A percentile compares a stretch with the other conserved stretches of the same genome.
Conservation (phyloP, 305 asterid species). For the Monarda citriodora region DNA sequence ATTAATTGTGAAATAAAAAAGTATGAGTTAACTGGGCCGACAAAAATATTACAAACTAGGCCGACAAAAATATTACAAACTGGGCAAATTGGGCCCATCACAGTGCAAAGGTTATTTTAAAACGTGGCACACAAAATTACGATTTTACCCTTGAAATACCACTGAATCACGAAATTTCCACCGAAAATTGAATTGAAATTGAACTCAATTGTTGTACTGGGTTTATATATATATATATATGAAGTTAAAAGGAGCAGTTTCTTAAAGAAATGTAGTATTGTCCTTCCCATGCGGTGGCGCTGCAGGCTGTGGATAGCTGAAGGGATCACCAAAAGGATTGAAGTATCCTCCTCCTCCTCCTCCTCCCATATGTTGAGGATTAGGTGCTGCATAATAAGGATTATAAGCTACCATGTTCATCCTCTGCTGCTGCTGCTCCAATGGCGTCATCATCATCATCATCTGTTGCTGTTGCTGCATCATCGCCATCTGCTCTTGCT, state of each 20-base stretch:
- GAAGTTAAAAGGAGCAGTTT: background rate
- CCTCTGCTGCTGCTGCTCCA: constrained; percentile 17
- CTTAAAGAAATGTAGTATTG: constrained; percentile 35
- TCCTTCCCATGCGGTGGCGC: constrained; percentile 33
- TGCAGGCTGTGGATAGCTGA: constrained; percentile 31
- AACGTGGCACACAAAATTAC: no score
- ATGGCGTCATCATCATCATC: constrained; percentile 21
- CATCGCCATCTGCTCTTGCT: constrained; percentile 47
- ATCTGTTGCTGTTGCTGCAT: constrained; percentile 19
- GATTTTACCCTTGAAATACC: no score
- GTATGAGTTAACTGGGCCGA: no score
- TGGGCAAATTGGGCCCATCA: no score
- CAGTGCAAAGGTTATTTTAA: no score
- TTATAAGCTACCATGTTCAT: constrained; percentile 31
- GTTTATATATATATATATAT: no score
- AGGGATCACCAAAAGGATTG: constrained; percentile 60
- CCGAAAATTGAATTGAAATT: no score
- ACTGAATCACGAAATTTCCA: no score
- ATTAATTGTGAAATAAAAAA: no score
- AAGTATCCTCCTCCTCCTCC: constrained; percentile 13
- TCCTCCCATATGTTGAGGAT: constrained; percentile 2
- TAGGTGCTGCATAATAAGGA: constrained; percentile 26
- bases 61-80: no score
- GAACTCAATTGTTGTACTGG: no score
- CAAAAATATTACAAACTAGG: no score